Evolutionary conservation across 2,329 filamentous ascomycete genomes (phyloP).

Genomic region (Penicillium sp.): DNA sequence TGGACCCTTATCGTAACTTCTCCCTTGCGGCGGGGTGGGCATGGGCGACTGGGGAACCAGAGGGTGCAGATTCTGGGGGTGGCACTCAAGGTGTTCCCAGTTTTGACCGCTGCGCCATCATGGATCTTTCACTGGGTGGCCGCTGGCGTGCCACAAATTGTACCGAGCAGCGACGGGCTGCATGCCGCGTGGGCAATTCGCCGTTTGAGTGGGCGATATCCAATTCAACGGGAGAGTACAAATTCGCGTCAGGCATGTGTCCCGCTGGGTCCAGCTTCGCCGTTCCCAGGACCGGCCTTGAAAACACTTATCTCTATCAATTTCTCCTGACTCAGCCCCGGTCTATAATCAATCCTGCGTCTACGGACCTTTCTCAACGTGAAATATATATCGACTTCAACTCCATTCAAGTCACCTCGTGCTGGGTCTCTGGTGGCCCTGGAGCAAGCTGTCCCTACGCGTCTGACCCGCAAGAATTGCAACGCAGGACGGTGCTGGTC

Average conservation of each 20-base stretch:
- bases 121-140: slow-evolving; percentile 50
- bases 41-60: slow-evolving; percentile 58
- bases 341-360: slow-evolving; percentile 24
- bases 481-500: slow-evolving; percentile 54
- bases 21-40: slow-evolving; percentile 57
- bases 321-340: slow-evolving; percentile 34
- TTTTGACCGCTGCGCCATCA: slow-evolving; percentile 55
- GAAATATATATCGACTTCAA: slow-evolving; percentile 62
- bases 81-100: slow-evolving; percentile 25
- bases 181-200: slow-evolving; percentile 54
- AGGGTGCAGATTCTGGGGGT: slow-evolving; percentile 41
- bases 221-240: slow-evolving; percentile 42
- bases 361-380: slow-evolving; percentile 24
- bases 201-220: slow-evolving; percentile 61
- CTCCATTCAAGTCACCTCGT: slow-evolving; percentile 53
- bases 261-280: slow-evolving; percentile 51
- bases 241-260: slow-evolving; percentile 49
- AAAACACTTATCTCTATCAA: slow-evolving; percentile 59
- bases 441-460: slow-evolving; percentile 60
- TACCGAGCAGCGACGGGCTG: slow-evolving; percentile 48
- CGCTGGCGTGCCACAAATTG: slow-evolving; percentile 61
- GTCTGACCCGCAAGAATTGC: slow-evolving; percentile 41
- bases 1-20: slow-evolving; percentile 50
- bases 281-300: slow-evolving; percentile 60
- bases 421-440: slow-evolving; percentile 60